Evolutionary conservation across 2,329 filamentous ascomycete species (phyloP), one percentile per base, ranked within the genome.

Genomic region (Pezicula neosporulosa): DNA sequence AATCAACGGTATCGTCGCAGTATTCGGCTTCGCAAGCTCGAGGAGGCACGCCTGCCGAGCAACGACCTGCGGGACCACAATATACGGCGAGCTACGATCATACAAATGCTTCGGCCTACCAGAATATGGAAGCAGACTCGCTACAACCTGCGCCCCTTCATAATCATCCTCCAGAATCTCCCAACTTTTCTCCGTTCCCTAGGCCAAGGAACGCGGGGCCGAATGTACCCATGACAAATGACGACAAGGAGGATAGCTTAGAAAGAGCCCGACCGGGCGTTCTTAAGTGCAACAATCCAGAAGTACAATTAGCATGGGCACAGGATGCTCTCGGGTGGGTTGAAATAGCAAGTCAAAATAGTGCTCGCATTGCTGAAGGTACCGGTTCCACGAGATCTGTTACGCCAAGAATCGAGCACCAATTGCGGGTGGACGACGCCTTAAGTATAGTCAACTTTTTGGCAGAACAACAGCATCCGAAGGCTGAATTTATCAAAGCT

Each of bases 261-360:
- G 94, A 95, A 74, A 87, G 86, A 66, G 90, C 91, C 33, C 85
- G 93, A 50, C 74, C 88, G 55, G 82, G 88, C 53, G 93, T 97
- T 35, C 78, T 99, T 56, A 90, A 91, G 66, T 96, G 91, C 44
- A 95, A 95, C 64, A 92, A 99, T 68, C 90, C 95, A 45, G 87
- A 95, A 61, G 95, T 96, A 84, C 94, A 99, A 74, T 80, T 99
- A 63, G 90, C 90, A 54, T 99, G 94, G 94, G 93, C 94, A 38
- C 89, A 95, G 66, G 94, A 97, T 71, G 87, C 91, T 42, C 78
- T 99, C 53, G 83, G 86, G 48, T 97, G 91, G 76, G 90, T 93
- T 30, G 93, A 97, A 64, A 86, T 91, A 51, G 82, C 89, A 45
- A 81, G 86, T 64, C 86, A 95, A 61, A 86, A 92, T 54, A 80